phyloP scores from a whole-genome alignment of 148 eudicot genomes.

The Heliamphora exappendiculata region DNA sequence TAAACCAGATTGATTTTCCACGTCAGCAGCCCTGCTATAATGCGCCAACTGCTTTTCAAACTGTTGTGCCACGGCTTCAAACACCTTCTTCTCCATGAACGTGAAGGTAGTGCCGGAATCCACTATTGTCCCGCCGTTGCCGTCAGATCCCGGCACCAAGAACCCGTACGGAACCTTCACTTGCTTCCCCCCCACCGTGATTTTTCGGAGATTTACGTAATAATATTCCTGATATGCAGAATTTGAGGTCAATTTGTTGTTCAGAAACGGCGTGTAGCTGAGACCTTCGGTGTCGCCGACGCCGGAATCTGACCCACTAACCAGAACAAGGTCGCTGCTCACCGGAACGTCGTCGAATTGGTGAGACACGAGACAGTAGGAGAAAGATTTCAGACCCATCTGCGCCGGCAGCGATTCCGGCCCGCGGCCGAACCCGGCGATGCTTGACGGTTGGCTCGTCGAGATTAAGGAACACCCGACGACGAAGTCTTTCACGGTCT shows the following conservation, averaged over 20 bases:
- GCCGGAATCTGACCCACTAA: slow-evolving; percentile 9
- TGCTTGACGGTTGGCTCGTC: slow-evolving; percentile 46
- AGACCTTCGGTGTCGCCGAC: slow-evolving; percentile 9
- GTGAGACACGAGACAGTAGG: slow-evolving; percentile 64
- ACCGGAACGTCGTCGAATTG: slow-evolving; percentile 42
- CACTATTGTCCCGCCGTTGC: slow-evolving; percentile 59
- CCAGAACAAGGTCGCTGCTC: slow-evolving; percentile 39
- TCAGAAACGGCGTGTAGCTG: slow-evolving; percentile 45
- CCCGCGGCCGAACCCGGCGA: slow-evolving; percentile 78
- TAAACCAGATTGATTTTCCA: slow-evolving; percentile 41
- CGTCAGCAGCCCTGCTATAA: slow-evolving; percentile 34
- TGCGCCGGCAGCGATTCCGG: slow-evolving; percentile 58
- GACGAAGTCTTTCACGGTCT: slow-evolving; percentile 23
- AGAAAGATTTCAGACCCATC: slow-evolving; percentile 49
- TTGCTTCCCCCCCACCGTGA: slow-evolving; percentile 51
- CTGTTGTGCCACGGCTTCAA: slow-evolving; percentile 41
- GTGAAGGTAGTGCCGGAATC: slow-evolving; percentile 77
- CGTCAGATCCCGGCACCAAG: slow-evolving; percentile 32
- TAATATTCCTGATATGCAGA: slow-evolving; percentile 47
- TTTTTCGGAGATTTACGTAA: slow-evolving; percentile 42
- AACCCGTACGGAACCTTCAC: slow-evolving; percentile 41
- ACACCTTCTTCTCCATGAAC: slow-evolving; percentile 40
- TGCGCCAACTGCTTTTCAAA: slow-evolving; percentile 43
- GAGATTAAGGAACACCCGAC: slow-evolving; percentile 65
- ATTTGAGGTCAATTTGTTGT: slow-evolving; percentile 18